Percentiles rank a stretch among this genome's conserved stretches.
Evolutionary conservation across 2,329 filamentous ascomycete genomes (phyloP).

Genomic region (Paecilomyces niveus): DNA sequence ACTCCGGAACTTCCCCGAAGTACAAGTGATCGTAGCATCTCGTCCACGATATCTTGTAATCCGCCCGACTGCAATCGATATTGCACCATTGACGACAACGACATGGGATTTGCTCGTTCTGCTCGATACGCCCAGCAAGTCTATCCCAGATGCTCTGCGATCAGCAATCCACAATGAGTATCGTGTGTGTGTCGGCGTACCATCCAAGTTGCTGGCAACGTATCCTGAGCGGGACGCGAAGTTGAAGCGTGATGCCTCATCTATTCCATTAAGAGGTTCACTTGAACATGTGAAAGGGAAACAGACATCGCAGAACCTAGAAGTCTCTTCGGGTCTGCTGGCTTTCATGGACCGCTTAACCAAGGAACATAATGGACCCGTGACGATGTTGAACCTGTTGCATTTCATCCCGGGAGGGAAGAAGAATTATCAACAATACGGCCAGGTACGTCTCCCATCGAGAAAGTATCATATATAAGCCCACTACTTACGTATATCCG

Average conservation of each 20-base stretch:
- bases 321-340: conserved; percentile 46
- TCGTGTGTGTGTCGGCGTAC: conserved; percentile 25
- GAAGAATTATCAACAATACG: conserved; percentile 51
- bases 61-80: conserved; percentile 24
- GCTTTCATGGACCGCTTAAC: conserved; percentile 40
- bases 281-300: conserved; percentile 24
- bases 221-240: conserved; percentile 17
- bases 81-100: conserved; percentile 15
- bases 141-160: conserved; percentile 14
- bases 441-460: conserved; percentile 42
- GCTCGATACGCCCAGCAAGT: conserved; percentile 7
- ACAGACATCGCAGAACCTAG: conserved; percentile 43
- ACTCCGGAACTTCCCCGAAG: conserved; percentile 15
- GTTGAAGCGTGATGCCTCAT: conserved; percentile 11
- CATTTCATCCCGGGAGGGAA: conserved; percentile 49
- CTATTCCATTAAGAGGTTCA: conserved; percentile 16
- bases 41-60: conserved; percentile 30
- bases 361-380: conserved; percentile 33
- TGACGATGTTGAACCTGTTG: conserved; percentile 59
- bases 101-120: conserved; percentile 32
- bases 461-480: background rate
- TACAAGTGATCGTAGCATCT: conserved; percentile 26
- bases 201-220: conserved; percentile 25
- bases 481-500: background rate
- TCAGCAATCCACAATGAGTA: conserved; percentile 21